These are phyloP conservation scores for Paecilomyces variotii DNA, from an alignment of 2,329 filamentous ascomycete species.

Conservation along the genomic window DNA sequence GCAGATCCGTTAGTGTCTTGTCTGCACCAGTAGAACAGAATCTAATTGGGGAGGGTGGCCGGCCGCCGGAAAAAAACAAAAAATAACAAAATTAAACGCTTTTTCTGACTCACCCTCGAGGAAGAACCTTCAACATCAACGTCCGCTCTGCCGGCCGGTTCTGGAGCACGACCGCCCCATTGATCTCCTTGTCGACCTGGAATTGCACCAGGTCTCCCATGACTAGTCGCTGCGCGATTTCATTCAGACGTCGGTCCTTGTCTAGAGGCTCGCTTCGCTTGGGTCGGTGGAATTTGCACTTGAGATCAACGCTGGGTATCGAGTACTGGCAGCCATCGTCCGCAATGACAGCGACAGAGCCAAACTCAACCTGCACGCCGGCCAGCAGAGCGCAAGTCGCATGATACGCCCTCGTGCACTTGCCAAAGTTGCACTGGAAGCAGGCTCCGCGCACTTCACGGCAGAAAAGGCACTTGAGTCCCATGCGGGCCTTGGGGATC, in stretches of 20 bases:
- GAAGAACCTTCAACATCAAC: constrained; percentile 72
- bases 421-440: constrained; percentile 93
- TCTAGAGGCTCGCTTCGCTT: constrained; percentile 70
- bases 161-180: constrained; percentile 79
- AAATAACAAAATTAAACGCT: constrained; percentile 4
- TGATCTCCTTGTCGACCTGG: constrained; percentile 79
- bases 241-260: constrained; percentile 58
- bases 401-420: constrained; percentile 88
- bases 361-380: constrained; percentile 84
- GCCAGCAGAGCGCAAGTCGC: constrained; percentile 88
- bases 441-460: constrained; percentile 91
- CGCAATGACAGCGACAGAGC: constrained; percentile 75
- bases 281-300: constrained; percentile 85
- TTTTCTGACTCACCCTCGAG: constrained; percentile 60
- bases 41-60: too few relatives aligned
- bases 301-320: constrained; percentile 84
- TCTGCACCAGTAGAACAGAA: not conserved
- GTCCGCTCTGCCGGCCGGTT: constrained; percentile 69
- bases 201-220: constrained; percentile 75
- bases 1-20: constrained; percentile 5
- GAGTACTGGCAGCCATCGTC: constrained; percentile 90
- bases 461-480: constrained; percentile 91
- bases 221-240: constrained; percentile 60
- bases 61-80: constrained; percentile 1
- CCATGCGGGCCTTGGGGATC: constrained; percentile 78